These are phyloP conservation scores for Scolecobasidium constrictum DNA, from an alignment of 2,329 filamentous ascomycete species.

Conservation along the genomic window DNA sequence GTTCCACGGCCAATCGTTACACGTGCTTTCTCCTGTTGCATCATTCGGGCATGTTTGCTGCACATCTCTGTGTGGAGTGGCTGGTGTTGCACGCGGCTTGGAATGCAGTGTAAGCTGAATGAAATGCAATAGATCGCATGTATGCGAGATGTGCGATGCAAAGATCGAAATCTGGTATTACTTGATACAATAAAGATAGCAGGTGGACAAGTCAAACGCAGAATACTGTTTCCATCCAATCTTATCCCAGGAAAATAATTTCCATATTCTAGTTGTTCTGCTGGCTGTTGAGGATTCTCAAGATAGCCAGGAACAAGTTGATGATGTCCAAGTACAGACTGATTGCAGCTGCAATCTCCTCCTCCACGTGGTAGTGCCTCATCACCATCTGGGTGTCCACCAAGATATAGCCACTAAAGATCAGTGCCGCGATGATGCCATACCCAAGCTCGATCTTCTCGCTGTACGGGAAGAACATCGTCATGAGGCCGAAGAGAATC, in stretches of 20 bases:
- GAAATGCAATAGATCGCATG: no score
- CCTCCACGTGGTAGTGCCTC: constrained; percentile 93
- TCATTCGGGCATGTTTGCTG: constrained; percentile 1
- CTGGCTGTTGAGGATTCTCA: constrained; percentile 93
- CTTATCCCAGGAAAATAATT: constrained; percentile 1
- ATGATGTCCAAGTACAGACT: constrained; percentile 92
- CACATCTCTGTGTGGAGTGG: not conserved
- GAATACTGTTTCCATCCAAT: no score
- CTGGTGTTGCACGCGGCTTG: no score
- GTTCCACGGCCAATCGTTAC: no score
- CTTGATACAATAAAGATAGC: no score
- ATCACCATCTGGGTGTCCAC: constrained; percentile 95
- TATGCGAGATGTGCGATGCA: no score
- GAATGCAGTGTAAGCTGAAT: no score
- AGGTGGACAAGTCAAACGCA: no score
- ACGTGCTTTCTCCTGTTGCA: no score
- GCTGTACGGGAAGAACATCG: constrained; percentile 75
- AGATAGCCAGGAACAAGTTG: constrained; percentile 92
- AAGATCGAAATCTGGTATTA: no score
- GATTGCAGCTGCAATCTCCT: constrained; percentile 93
- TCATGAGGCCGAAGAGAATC: constrained; percentile 87
- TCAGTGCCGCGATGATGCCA: constrained; percentile 66
- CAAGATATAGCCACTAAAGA: constrained; percentile 91
- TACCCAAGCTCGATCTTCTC: constrained; percentile 79
- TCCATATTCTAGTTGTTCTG: constrained; percentile 63